Conservation (phyloP, 805 yeast species). For the Candida boidinii region DNA sequence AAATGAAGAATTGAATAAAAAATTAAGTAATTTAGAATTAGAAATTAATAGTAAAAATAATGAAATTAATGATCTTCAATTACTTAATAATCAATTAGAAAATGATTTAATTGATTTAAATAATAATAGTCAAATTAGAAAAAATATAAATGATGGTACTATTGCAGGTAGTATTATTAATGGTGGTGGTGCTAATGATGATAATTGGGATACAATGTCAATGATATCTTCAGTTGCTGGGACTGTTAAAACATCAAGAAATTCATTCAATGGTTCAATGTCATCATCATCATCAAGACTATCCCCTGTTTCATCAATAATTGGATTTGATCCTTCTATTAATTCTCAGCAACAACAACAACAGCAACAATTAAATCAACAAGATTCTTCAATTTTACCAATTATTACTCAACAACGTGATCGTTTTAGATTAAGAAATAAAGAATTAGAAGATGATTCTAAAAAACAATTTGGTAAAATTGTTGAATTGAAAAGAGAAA, state of each 20-base stretch:
- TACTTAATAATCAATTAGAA: conserved; percentile 58
- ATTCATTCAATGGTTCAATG: conserved; percentile 3
- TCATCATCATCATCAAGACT: conserved; percentile 25
- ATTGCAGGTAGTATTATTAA: too few relatives aligned
- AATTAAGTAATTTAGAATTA: conserved; percentile 31
- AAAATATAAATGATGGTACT: too few relatives aligned
- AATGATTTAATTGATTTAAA: conserved; percentile 59
- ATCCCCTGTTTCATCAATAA: conserved; percentile 46
- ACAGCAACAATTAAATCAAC: conserved; percentile 3
- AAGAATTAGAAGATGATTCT: conserved; percentile 76
- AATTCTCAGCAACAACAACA: background rate
- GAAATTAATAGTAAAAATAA: conserved; percentile 24
- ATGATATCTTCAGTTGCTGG: conserved; percentile 48
- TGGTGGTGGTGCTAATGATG: conserved; percentile 25
- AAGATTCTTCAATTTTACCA: conserved; percentile 55
- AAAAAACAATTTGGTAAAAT: conserved; percentile 47
- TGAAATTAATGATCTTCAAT: conserved; percentile 33
- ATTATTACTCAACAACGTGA: conserved; percentile 94
- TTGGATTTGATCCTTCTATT: conserved; percentile 15
- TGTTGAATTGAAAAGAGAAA: conserved; percentile 55
- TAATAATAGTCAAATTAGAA: conserved; percentile 16
- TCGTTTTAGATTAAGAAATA: conserved; percentile 75
- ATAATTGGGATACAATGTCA: conserved; percentile 55
- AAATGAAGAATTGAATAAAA: conserved; percentile 35
- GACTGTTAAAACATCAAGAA: conserved; percentile 11